Evolutionary conservation across 1,139 yeast species (phyloP).

Genomic region (Sugiyamaella grinbergsii): DNA sequence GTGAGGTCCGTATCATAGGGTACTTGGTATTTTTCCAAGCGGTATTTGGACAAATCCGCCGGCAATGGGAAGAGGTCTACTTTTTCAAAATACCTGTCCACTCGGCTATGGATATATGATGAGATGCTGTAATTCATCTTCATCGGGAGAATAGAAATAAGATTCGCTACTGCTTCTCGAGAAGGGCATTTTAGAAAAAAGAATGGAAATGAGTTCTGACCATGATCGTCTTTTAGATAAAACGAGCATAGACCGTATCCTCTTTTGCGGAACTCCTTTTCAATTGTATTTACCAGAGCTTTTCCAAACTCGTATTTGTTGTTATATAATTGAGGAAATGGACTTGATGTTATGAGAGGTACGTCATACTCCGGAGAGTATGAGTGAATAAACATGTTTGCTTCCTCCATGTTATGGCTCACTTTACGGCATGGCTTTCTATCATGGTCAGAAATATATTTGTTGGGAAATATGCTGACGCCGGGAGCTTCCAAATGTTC

Average conservation of each 20-base stretch:
- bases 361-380: background rate
- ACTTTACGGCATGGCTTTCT: background rate
- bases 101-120: background rate
- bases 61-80: background rate
- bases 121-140: background rate
- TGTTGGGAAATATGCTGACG: no score
- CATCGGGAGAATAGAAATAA: background rate
- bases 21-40: background rate
- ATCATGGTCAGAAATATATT: background rate
- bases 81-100: background rate
- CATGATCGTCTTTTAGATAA: background rate
- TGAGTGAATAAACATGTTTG: background rate
- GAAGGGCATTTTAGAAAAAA: background rate
- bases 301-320: background rate
- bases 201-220: background rate
- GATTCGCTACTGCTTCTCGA: background rate
- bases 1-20: background rate
- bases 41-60: background rate
- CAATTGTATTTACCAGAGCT: background rate
- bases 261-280: background rate
- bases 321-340: background rate
- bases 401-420: background rate
- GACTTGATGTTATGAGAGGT: background rate
- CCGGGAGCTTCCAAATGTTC: no score
- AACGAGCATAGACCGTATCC: background rate